A percentile compares a stretch with the other conserved stretches of the same genome.
Evolutionary conservation across 2,329 filamentous ascomycete species (phyloP).

Genomic region (Trichophyton benhamiae): DNA sequence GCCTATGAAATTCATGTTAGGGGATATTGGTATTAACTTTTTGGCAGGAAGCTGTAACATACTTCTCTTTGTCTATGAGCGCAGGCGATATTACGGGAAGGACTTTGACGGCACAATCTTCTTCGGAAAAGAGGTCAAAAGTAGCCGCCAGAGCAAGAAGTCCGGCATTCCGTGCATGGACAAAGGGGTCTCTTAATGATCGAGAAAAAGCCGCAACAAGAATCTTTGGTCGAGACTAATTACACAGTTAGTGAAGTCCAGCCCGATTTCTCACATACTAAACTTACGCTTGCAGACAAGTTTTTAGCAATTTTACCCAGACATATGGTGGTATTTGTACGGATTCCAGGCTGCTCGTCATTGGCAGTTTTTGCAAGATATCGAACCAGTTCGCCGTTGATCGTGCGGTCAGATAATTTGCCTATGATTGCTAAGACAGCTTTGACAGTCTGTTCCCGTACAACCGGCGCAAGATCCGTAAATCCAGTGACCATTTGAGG

Average conservation of each 20-base stretch:
- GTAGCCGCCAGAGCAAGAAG: constrained; percentile 79
- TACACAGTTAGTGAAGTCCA: constrained; percentile 18
- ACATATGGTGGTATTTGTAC: constrained; percentile 96
- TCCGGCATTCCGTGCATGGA: constrained; percentile 83
- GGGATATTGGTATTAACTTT: not conserved
- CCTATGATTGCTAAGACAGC: constrained; percentile 75
- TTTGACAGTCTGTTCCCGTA: constrained; percentile 92
- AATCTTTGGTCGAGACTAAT: constrained; percentile 69
- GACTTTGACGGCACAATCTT: constrained; percentile 75
- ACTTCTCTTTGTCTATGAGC: constrained; percentile 88
- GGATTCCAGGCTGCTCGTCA: constrained; percentile 91
- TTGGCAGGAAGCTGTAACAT: constrained; percentile 11
- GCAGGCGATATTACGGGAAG: constrained; percentile 73
- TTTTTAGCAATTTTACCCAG: constrained; percentile 91
- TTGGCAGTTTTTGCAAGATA: constrained; percentile 93
- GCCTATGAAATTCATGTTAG: constrained; percentile 24
- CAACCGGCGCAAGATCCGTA: constrained; percentile 77
- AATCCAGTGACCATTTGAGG: constrained; percentile 92
- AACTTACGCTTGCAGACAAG: constrained; percentile 49
- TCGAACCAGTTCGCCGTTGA: constrained; percentile 85
- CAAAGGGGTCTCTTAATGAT: constrained; percentile 81
- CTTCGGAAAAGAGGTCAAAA: constrained; percentile 71
- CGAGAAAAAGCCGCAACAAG: constrained; percentile 84
- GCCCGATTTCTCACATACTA: not conserved
- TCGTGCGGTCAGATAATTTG: constrained; percentile 81